Percentiles rank a stretch among this genome's conserved stretches.
These are phyloP conservation scores for Colletotrichum sp. DNA, from an alignment of 2,329 filamentous ascomycete species.

Conservation along the genomic window DNA sequence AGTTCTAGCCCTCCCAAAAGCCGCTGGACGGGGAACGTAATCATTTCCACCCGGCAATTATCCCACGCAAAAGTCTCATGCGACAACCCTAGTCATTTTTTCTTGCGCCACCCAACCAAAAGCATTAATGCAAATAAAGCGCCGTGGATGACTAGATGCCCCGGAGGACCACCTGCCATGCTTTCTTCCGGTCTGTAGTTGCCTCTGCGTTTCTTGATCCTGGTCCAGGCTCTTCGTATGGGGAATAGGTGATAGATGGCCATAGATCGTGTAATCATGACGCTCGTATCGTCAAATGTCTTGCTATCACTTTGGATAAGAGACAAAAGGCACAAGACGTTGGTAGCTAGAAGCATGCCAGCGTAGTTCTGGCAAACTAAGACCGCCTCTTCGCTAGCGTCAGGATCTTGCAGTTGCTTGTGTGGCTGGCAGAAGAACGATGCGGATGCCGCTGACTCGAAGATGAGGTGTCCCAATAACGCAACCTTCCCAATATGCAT, in stretches of 20 bases:
- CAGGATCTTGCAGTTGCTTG: neutral
- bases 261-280: neutral
- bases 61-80: neutral
- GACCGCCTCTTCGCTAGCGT: neutral
- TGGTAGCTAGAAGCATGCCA: neutral
- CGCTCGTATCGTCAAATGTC: neutral
- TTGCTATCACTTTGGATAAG: neutral
- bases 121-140: neutral
- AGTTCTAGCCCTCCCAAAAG: neutral
- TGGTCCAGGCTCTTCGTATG: neutral
- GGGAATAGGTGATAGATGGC: slow-evolving; percentile 1
- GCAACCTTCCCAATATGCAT: neutral
- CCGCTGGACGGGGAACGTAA: neutral
- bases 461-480: neutral
- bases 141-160: neutral
- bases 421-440: neutral
- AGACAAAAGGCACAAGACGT: neutral
- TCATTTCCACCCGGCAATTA: rapidly evolving
- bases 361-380: slow-evolving; percentile 1
- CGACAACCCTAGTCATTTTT: neutral
- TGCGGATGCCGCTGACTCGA: neutral
- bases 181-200: neutral
- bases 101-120: neutral
- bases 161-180: neutral
- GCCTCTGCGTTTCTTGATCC: neutral